Evolutionary conservation across 2,329 filamentous ascomycete species (phyloP).

Genomic region (Alternaria sp.): DNA sequence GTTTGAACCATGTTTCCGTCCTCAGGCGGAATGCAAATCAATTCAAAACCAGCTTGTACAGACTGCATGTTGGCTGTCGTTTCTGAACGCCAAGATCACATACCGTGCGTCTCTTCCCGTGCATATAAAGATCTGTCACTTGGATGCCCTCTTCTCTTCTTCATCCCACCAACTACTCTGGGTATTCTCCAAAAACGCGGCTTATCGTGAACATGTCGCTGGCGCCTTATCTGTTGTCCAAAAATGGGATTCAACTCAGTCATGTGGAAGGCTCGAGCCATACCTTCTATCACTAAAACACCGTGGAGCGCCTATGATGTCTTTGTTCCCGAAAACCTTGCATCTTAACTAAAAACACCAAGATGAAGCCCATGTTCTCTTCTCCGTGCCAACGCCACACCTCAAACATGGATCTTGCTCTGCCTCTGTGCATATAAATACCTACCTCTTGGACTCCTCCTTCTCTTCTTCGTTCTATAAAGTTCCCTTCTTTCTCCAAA

Average conservation of each 20-base stretch:
- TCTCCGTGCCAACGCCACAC: background rate
- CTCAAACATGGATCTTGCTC: background rate
- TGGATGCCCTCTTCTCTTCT: background rate
- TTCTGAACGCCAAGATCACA: background rate
- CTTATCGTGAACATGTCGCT: background rate
- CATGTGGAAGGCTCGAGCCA: no score
- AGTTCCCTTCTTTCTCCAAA: background rate
- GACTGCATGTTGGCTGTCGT: background rate
- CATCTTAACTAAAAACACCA: no score
- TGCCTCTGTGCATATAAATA: background rate
- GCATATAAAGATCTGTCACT: background rate
- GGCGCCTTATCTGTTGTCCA: background rate
- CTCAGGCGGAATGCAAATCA: background rate
- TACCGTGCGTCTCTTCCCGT: background rate
- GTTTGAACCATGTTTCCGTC: background rate
- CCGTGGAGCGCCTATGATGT: no score
- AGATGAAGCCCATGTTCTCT: background rate
- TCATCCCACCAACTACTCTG: background rate
- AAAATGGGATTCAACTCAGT: background rate
- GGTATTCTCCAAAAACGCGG: no score
- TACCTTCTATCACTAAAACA: no score
- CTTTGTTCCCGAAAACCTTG: no score
- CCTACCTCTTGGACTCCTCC: background rate
- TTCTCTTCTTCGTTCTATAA: background rate
- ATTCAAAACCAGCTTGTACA: background rate